phyloP scores from a whole-genome alignment of 2,329 filamentous ascomycete genomes.

The Dothidotthia symphoricarpi region DNA sequence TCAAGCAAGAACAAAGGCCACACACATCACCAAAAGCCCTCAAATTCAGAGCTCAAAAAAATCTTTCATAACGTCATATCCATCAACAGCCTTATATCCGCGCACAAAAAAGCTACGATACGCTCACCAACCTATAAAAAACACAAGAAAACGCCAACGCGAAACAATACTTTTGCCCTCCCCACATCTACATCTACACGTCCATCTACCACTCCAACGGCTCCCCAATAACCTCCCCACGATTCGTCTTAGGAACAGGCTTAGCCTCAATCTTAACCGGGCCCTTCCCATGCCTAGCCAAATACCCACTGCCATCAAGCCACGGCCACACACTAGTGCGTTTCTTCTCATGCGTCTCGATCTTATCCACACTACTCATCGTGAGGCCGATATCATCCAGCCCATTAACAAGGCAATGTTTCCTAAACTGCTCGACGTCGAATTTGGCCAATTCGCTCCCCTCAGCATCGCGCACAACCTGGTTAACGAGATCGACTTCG shows the following conservation, averaged over 20 bases:
- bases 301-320: conserved; percentile 83
- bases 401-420: conserved; percentile 90
- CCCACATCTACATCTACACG: not conserved
- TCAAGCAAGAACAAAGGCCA: too few relatives aligned
- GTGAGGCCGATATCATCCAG: conserved; percentile 95
- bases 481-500: conserved; percentile 84
- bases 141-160: not conserved
- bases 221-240: conserved; percentile 78
- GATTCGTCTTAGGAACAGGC: conserved; percentile 83
- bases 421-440: conserved; percentile 88
- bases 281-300: conserved; percentile 57
- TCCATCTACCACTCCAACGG: conserved; percentile 76
- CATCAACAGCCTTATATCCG: too few relatives aligned
- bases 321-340: conserved; percentile 79
- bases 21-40: too few relatives aligned
- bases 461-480: conserved; percentile 72
- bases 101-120: too few relatives aligned
- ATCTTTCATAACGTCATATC: too few relatives aligned
- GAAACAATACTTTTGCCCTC: not conserved
- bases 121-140: conserved; percentile 3
- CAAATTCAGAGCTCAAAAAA: too few relatives aligned
- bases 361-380: conserved; percentile 88
- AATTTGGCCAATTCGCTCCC: conserved; percentile 76
- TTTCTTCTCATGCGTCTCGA: conserved; percentile 75
- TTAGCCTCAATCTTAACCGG: conserved; percentile 63